Conservation (phyloP, 768 basidiomycete species). For the Lactifluus pinguis region DNA sequence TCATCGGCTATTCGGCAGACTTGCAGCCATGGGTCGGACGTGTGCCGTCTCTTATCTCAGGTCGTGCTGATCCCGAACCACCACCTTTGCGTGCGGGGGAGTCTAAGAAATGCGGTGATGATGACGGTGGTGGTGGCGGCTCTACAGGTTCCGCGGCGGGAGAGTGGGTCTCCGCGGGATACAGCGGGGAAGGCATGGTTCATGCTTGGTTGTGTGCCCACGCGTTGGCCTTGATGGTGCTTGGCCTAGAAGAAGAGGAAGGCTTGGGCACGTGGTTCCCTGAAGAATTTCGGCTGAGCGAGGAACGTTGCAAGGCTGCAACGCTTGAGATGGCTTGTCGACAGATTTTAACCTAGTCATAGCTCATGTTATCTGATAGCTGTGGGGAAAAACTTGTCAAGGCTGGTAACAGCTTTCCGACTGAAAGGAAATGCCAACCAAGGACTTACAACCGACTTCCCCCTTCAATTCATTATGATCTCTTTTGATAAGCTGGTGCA, state of each 20-base stretch:
- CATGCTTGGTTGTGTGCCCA: slow-evolving; percentile 57
- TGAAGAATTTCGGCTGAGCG: slow-evolving; percentile 36
- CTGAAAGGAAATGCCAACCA: too few relatives aligned
- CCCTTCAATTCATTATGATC: too few relatives aligned
- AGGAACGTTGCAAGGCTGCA: slow-evolving; percentile 40
- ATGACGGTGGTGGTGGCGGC: neutral
- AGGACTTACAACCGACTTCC: too few relatives aligned
- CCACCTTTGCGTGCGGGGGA: neutral
- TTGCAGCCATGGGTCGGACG: slow-evolving; percentile 62
- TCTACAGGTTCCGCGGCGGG: slow-evolving; percentile 31
- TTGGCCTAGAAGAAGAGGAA: slow-evolving; percentile 31
- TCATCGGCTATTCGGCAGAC: slow-evolving; percentile 55
- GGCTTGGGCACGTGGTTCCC: slow-evolving; percentile 40
- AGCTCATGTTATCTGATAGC: too few relatives aligned
- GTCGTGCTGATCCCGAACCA: slow-evolving; percentile 12
- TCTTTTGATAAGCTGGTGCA: too few relatives aligned
- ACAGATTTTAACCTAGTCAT: slow-evolving; percentile 8
- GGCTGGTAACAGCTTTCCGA: too few relatives aligned
- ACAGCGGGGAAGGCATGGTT: slow-evolving; percentile 66
- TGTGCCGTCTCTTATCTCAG: slow-evolving; percentile 41
- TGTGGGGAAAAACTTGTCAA: too few relatives aligned
- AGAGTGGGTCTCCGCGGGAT: slow-evolving; percentile 68
- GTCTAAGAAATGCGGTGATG: neutral
- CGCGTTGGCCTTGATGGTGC: slow-evolving; percentile 52
- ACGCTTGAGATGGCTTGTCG: slow-evolving; percentile 29